A percentile compares a stretch with the other conserved stretches of the same genome.
These are phyloP conservation scores for Lentinula sp. DNA, from an alignment of 768 basidiomycete species.

Conservation along the genomic window DNA sequence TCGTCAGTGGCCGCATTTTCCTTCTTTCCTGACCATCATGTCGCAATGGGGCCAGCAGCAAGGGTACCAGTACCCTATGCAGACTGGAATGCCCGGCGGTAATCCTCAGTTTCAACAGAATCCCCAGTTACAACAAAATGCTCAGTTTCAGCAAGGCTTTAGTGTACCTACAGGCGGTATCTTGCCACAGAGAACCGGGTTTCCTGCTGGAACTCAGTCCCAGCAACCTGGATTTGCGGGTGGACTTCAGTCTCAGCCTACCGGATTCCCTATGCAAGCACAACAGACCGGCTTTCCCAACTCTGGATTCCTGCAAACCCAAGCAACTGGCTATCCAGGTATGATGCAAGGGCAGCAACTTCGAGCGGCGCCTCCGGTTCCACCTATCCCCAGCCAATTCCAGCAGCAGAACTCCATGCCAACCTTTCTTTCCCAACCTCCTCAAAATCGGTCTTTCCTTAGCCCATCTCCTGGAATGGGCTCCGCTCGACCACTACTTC, in stretches of 20 bases:
- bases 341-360: conserved; percentile 31
- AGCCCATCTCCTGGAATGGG: conserved; percentile 49
- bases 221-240: not conserved
- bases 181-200: conserved; percentile 60
- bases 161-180: conserved; percentile 34
- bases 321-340: conserved; percentile 44
- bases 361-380: conserved; percentile 49
- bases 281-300: conserved; percentile 51
- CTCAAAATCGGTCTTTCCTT: conserved; percentile 44
- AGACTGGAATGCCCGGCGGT: conserved; percentile 53
- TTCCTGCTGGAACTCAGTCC: conserved; percentile 24
- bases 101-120: conserved; percentile 32
- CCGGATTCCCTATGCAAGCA: conserved; percentile 24
- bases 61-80: conserved; percentile 68
- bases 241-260: not conserved
- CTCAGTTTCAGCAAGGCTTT: conserved; percentile 15
- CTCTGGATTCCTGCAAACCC: conserved; percentile 40
- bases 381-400: conserved; percentile 56
- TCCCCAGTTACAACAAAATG: conserved; percentile 15
- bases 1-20: conserved; percentile 5
- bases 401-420: conserved; percentile 41
- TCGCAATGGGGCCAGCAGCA: conserved; percentile 74
- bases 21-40: conserved; percentile 39
- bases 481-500: conserved; percentile 16
- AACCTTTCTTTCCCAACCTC: conserved; percentile 37